phyloP scores from a whole-genome alignment of 176 grass and related monocot genomes.

The Melocanna baccifera region DNA sequence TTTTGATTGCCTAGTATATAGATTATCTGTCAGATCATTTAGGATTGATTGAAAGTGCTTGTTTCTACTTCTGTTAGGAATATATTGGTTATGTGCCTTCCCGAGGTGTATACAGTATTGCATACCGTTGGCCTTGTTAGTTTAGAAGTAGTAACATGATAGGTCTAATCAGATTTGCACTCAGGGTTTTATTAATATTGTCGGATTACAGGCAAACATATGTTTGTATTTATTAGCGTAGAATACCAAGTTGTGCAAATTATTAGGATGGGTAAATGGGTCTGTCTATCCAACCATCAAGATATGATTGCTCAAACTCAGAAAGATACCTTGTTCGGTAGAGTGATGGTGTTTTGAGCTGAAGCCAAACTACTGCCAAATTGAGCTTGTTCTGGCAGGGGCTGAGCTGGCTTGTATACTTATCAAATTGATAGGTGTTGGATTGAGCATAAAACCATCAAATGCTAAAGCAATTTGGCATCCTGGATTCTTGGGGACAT shows the following conservation, averaged over 20 bases:
- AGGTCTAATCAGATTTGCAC: too few species aligned
- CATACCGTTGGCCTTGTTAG: not conserved
- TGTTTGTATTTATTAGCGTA: not conserved
- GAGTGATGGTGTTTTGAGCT: not conserved
- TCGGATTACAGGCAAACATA: not conserved
- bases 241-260: not conserved
- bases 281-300: not conserved
- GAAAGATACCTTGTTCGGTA: not conserved
- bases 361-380: not conserved
- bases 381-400: not conserved
- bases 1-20: not conserved
- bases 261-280: not conserved
- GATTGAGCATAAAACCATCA: not conserved
- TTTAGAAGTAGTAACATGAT: not conserved
- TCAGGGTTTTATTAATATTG: too few species aligned
- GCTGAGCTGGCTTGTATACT: not conserved
- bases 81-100: not conserved
- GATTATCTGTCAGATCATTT: not conserved
- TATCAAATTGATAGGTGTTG: not conserved
- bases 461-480: not conserved
- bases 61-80: not conserved
- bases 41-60: not conserved
- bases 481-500: not conserved
- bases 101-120: not conserved
- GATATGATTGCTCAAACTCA: not conserved